Evolutionary conservation across 768 basidiomycete species (phyloP).

Genomic region (Naganishia onofrii): DNA sequence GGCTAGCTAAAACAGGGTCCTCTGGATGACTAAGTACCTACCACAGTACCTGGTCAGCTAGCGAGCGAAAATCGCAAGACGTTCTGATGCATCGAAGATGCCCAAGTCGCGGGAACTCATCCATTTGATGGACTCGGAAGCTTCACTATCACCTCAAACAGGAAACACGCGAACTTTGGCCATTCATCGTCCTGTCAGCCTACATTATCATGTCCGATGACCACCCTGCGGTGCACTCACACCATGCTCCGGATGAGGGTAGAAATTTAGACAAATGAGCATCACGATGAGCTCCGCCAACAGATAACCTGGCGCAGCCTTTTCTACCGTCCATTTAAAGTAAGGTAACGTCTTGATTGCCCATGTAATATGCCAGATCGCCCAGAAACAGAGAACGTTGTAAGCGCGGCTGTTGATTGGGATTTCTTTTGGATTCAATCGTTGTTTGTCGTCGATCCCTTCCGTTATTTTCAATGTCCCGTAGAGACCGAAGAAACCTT

Average conservation of each 20-base stretch:
- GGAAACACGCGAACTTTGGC: neutral
- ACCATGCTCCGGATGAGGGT: conserved; percentile 3
- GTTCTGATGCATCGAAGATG: too few relatives aligned
- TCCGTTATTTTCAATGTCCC: neutral
- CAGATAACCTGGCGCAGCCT: neutral
- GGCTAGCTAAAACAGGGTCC: too few relatives aligned
- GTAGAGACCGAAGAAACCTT: neutral
- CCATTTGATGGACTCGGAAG: neutral
- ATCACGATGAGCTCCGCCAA: conserved; percentile 5
- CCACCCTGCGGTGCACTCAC: neutral
- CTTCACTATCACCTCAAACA: neutral
- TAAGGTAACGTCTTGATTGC: conserved; percentile 1
- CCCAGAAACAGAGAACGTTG: conserved; percentile 20
- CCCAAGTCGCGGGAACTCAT: too few relatives aligned
- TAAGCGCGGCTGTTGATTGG: neutral
- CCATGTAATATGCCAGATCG: conserved; percentile 7
- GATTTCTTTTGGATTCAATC: neutral
- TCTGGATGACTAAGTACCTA: too few relatives aligned
- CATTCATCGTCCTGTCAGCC: neutral
- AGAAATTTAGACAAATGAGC: conserved; percentile 1
- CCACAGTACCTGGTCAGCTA: too few relatives aligned
- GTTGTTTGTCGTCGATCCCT: neutral
- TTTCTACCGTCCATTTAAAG: neutral
- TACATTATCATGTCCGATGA: neutral
- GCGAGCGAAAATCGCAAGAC: too few relatives aligned